Evolutionary conservation across 108 stramenopile genomes (phyloP).

Genomic region (Cafeteria roenbergensis): DNA sequence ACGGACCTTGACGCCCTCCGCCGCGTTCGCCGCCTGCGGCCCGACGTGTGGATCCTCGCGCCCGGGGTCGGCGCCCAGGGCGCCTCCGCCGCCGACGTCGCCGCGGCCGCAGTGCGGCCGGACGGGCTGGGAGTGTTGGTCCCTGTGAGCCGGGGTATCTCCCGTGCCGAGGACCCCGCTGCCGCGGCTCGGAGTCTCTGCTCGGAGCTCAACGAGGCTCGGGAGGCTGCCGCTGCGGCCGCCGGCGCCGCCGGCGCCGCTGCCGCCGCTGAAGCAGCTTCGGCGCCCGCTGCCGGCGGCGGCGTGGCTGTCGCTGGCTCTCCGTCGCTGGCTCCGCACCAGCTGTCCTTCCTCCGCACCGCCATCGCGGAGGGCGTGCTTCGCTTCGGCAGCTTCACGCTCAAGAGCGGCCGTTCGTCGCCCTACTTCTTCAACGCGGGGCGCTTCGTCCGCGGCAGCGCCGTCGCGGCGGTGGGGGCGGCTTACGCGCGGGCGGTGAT

Average conservation of each 20-base stretch:
- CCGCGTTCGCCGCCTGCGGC: constrained; percentile 58
- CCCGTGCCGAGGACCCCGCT: constrained; percentile 58
- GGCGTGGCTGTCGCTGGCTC: background rate
- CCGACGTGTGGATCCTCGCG: constrained; percentile 77
- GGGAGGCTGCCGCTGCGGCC: background rate
- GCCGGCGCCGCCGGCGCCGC: background rate
- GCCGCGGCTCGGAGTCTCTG: constrained; percentile 60
- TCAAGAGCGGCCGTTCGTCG: constrained; percentile 87
- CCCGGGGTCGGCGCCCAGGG: constrained; percentile 96
- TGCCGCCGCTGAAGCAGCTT: background rate
- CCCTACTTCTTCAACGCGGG: constrained; percentile 99
- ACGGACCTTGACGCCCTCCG: constrained; percentile 69
- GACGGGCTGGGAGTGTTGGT: constrained; percentile 67
- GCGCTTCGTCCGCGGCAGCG: constrained; percentile 61
- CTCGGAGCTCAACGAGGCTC: constrained; percentile 45
- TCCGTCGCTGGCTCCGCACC: constrained; percentile 27
- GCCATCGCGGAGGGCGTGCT: constrained; percentile 69
- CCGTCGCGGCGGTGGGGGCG: constrained; percentile 62
- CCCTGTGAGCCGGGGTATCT: constrained; percentile 82
- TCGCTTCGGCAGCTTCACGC: constrained; percentile 82
- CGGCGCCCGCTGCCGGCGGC: background rate
- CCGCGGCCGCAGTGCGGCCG: constrained; percentile 59
- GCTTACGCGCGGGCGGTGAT: constrained; percentile 79
- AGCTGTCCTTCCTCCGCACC: constrained; percentile 80
- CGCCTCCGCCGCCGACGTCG: constrained; percentile 60